phyloP scores from a whole-genome alignment of 768 basidiomycete genomes.

The Agrocybe praecox region DNA sequence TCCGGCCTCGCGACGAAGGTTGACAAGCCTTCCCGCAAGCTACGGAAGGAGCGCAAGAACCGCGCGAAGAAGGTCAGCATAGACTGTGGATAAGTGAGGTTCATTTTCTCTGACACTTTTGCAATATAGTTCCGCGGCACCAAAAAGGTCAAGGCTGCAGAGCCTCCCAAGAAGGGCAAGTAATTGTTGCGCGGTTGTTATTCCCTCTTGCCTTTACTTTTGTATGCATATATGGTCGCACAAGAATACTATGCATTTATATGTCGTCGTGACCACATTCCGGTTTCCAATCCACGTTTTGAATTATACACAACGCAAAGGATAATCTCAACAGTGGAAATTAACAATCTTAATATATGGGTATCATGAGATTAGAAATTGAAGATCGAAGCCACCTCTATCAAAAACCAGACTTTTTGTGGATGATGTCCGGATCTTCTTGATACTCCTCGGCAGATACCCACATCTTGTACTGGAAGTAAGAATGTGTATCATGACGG shows the following conservation, averaged over 20 bases:
- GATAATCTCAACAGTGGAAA: constrained; percentile 7
- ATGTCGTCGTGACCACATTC: constrained; percentile 1
- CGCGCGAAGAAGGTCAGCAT: constrained; percentile 89
- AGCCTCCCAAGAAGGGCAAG: constrained; percentile 92
- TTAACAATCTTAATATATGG: constrained; percentile 20
- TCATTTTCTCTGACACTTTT: constrained; percentile 14
- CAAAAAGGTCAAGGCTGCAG: constrained; percentile 92
- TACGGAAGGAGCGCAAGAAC: constrained; percentile 99
- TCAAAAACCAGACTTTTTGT: constrained; percentile 90
- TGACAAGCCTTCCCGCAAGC: constrained; percentile 91
- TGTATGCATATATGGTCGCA: constrained; percentile 35
- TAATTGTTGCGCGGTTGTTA: constrained; percentile 43
- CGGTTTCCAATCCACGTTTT: not conserved
- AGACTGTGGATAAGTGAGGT: not conserved
- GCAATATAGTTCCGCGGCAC: constrained; percentile 82
- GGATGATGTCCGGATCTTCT: constrained; percentile 98
- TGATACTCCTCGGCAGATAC: constrained; percentile 99
- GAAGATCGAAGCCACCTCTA: constrained; percentile 5
- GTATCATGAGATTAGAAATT: constrained; percentile 22
- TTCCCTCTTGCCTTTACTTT: constrained; percentile 22
- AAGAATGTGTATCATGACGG: constrained; percentile 8
- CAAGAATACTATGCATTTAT: constrained; percentile 24
- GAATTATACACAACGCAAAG: not conserved
- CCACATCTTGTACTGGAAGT: constrained; percentile 79
- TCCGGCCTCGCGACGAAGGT: constrained; percentile 74